Evolutionary conservation across 768 basidiomycete genomes (phyloP).

Genomic region (Favolaschia claudopus): DNA sequence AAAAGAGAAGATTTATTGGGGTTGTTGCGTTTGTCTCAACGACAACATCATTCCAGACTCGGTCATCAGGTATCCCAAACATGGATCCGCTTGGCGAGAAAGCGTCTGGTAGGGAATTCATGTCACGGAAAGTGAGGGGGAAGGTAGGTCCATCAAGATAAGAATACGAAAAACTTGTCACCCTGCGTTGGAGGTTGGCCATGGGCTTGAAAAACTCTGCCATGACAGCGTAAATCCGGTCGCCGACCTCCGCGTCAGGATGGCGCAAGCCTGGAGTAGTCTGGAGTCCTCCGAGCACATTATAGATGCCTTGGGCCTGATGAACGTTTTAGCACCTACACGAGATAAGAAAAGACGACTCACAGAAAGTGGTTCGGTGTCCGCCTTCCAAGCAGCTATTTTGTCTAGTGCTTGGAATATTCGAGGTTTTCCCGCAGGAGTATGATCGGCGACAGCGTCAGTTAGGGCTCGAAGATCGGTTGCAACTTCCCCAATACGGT

Average conservation of each 20-base stretch:
- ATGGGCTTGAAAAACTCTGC: background rate
- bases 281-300: background rate
- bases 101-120: conserved; percentile 1
- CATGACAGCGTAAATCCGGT: background rate
- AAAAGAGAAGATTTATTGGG: conserved; percentile 3
- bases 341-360: background rate
- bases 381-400: conserved; percentile 1
- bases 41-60: conserved; percentile 9
- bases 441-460: conserved; percentile 3
- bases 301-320: background rate
- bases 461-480: conserved; percentile 1
- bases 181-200: conserved; percentile 1
- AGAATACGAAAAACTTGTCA: conserved; percentile 10
- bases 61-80: background rate
- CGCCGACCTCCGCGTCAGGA: background rate
- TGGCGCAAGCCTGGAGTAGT: background rate
- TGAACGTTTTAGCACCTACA: background rate
- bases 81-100: background rate
- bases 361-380: conserved; percentile 8
- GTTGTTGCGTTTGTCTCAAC: background rate
- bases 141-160: background rate
- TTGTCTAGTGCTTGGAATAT: conserved; percentile 11
- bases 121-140: conserved; percentile 16
- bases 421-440: background rate
- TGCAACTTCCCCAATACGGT: conserved; percentile 8